phyloP scores from a whole-genome alignment of 140 eudicot species.

The Senecio squalidus region DNA sequence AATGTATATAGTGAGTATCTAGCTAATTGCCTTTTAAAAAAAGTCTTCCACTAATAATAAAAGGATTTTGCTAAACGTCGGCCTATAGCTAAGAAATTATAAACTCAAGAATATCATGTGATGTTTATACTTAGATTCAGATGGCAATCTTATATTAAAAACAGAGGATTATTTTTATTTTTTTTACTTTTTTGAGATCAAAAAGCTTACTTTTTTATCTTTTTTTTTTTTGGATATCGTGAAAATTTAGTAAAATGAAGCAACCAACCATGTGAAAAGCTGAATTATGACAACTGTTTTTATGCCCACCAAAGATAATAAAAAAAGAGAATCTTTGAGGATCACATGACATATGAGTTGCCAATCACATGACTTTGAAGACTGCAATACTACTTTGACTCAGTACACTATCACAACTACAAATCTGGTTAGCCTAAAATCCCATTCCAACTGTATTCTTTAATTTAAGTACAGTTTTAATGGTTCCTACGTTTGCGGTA shows the following conservation, averaged over 20 bases:
- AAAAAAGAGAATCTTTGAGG: slow-evolving; percentile 26
- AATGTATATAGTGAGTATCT: no score
- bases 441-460: neutral
- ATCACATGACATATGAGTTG: slow-evolving; percentile 31
- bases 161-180: neutral
- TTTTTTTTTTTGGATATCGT: slow-evolving; percentile 17
- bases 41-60: no score
- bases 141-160: neutral
- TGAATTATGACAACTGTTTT: slow-evolving; percentile 29
- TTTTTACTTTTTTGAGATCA: neutral
- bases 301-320: slow-evolving; percentile 23
- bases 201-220: neutral
- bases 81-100: no score
- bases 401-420: slow-evolving; percentile 8
- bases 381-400: slow-evolving; percentile 27
- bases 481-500: no score
- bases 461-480: neutral
- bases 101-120: no score
- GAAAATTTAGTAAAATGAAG: slow-evolving; percentile 16
- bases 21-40: no score
- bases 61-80: no score
- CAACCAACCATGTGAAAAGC: slow-evolving; percentile 35
- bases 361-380: slow-evolving; percentile 32
- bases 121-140: no score
- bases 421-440: neutral